Conservation (phyloP, 305 asterid genomes). For the Fraxinus velutina region DNA sequence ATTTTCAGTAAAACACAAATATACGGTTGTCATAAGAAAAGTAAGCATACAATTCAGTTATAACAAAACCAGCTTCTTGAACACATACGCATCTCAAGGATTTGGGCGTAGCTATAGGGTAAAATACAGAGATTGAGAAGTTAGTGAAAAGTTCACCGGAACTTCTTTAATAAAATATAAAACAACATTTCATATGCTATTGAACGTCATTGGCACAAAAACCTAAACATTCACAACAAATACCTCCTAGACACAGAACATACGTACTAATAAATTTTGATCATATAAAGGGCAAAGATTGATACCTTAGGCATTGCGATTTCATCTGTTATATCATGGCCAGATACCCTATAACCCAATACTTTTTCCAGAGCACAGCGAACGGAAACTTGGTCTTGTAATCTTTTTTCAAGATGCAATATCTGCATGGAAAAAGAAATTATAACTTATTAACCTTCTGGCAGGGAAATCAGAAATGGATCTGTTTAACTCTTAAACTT, state of each 20-base stretch:
- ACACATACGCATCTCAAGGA: background rate
- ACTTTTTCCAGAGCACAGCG: conserved; percentile 82
- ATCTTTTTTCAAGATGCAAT: conserved; percentile 73
- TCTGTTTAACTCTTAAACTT: background rate
- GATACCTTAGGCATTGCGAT: conserved; percentile 72
- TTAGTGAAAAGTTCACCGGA: background rate
- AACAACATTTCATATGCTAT: background rate
- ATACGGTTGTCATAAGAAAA: background rate
- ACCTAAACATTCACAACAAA: background rate
- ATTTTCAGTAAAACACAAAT: background rate
- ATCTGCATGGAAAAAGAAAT: conserved; percentile 47
- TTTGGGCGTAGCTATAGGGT: background rate
- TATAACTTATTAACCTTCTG: background rate
- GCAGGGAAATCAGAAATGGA: background rate
- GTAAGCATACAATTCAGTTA: background rate
- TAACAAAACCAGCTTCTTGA: background rate
- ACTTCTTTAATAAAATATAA: background rate
- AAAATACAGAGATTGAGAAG: background rate
- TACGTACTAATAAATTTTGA: background rate
- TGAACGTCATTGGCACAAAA: background rate
- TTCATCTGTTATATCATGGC: conserved; percentile 37
- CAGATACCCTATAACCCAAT: conserved; percentile 64
- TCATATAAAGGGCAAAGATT: background rate
- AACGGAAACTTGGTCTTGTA: conserved; percentile 77
- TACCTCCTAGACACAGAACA: background rate